Evolutionary conservation across 2,329 filamentous ascomycete genomes (phyloP).

Genomic region (Apiospora arundinis): DNA sequence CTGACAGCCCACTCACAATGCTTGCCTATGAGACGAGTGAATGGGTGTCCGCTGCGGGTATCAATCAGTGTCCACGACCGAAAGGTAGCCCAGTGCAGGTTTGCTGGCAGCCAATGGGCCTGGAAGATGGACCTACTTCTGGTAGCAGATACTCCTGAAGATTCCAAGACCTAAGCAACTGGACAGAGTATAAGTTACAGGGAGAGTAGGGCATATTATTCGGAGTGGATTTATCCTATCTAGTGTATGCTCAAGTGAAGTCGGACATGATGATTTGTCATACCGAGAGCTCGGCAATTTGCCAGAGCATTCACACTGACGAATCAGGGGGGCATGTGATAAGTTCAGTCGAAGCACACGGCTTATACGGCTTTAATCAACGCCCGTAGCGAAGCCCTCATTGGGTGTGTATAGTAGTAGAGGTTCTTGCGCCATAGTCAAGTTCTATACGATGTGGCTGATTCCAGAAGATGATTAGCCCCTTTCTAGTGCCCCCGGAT

Average conservation of each 20-base stretch:
- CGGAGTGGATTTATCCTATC: background rate
- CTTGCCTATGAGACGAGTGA: background rate
- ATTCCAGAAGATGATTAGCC: background rate
- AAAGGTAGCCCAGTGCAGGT: background rate
- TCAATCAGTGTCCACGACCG: background rate
- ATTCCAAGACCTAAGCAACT: background rate
- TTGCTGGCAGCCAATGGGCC: background rate
- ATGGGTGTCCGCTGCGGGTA: background rate
- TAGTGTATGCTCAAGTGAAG: background rate
- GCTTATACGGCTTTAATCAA: background rate
- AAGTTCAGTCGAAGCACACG: background rate
- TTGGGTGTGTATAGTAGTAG: too few relatives aligned
- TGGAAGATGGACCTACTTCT: background rate
- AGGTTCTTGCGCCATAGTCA: background rate
- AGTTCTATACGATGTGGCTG: conserved; percentile 7
- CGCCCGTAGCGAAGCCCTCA: background rate
- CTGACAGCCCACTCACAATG: background rate
- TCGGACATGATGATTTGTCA: background rate
- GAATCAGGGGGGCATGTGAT: background rate
- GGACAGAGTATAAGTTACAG: too few relatives aligned
- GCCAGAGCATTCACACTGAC: background rate
- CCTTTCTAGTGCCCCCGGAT: conserved; percentile 5
- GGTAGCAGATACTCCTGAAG: background rate
- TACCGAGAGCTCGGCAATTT: background rate
- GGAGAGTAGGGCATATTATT: background rate